Percentiles rank a stretch among this genome's conserved stretches.
These are phyloP conservation scores for Annona squamosa DNA, from an alignment of 164 flowering plant genomes.

Conservation along the genomic window DNA sequence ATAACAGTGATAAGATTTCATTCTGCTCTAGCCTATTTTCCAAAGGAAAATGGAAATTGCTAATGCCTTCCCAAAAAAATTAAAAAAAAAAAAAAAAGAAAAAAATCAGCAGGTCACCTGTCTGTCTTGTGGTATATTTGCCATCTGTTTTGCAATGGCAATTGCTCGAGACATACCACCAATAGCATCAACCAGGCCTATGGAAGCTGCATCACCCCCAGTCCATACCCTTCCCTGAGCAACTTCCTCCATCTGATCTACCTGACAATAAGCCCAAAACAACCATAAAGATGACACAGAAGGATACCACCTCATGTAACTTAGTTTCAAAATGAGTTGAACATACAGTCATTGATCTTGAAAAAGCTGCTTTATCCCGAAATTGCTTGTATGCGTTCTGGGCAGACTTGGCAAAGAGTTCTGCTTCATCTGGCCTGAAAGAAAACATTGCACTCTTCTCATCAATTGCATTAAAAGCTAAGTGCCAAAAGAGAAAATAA, in stretches of 20 bases:
- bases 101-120: slow-evolving; percentile 27
- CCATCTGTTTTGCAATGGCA: slow-evolving; percentile 89
- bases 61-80: background rate
- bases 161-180: slow-evolving; percentile 87
- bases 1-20: no score
- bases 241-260: slow-evolving; percentile 78
- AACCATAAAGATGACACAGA: slow-evolving; percentile 1
- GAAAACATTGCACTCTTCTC: background rate
- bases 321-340: background rate
- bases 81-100: background rate
- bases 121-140: slow-evolving; percentile 65
- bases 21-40: background rate
- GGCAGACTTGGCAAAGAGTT: slow-evolving; percentile 80
- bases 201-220: slow-evolving; percentile 82
- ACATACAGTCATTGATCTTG: slow-evolving; percentile 89
- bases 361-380: slow-evolving; percentile 87
- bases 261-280: slow-evolving; percentile 28
- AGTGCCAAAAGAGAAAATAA: background rate
- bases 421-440: slow-evolving; percentile 86
- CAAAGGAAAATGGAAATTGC: background rate
- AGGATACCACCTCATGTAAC: background rate
- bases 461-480: background rate
- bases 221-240: slow-evolving; percentile 99
- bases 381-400: slow-evolving; percentile 64
- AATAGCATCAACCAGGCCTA: slow-evolving; percentile 86